These are phyloP conservation scores for Spizellomyces sp. DNA, from an alignment of 192 early-diverging fungal genomes.

Conservation along the genomic window DNA sequence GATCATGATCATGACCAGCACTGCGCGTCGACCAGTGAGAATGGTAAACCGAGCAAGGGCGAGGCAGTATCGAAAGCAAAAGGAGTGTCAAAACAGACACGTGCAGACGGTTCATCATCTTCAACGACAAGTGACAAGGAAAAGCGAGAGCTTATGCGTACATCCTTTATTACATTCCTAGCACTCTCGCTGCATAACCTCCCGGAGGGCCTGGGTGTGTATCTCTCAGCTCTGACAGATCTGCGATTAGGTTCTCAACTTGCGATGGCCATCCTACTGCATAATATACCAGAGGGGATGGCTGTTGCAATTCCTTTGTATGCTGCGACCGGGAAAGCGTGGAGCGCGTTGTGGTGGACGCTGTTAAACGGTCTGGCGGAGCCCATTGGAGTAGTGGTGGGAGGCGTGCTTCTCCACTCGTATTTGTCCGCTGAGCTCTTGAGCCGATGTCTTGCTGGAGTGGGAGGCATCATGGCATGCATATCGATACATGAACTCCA, in stretches of 20 bases:
- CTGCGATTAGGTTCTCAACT: slow-evolving; percentile 48
- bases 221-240: slow-evolving; percentile 49
- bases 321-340: slow-evolving; percentile 42
- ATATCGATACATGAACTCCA: slow-evolving; percentile 58
- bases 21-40: not conserved
- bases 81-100: slow-evolving; percentile 9
- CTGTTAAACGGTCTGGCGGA: slow-evolving; percentile 55
- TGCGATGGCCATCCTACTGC: slow-evolving; percentile 51
- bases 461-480: slow-evolving; percentile 58
- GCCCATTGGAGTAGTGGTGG: slow-evolving; percentile 49
- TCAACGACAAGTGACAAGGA: slow-evolving; percentile 25
- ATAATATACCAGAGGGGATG: slow-evolving; percentile 62
- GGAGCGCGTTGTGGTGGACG: slow-evolving; percentile 49
- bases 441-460: slow-evolving; percentile 45
- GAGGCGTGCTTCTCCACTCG: slow-evolving; percentile 35
- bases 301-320: slow-evolving; percentile 60
- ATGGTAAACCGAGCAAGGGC: not conserved
- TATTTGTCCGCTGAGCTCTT: slow-evolving; percentile 42
- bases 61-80: slow-evolving; percentile 3
- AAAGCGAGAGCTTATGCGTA: slow-evolving; percentile 41
- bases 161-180: slow-evolving; percentile 52
- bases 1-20: slow-evolving; percentile 32
- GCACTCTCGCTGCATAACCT: slow-evolving; percentile 55
- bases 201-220: slow-evolving; percentile 56
- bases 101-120: not conserved